Base-by-base conservation (phyloP, 1,139 yeast species). In the Saccharomyces hybrid region DNA sequence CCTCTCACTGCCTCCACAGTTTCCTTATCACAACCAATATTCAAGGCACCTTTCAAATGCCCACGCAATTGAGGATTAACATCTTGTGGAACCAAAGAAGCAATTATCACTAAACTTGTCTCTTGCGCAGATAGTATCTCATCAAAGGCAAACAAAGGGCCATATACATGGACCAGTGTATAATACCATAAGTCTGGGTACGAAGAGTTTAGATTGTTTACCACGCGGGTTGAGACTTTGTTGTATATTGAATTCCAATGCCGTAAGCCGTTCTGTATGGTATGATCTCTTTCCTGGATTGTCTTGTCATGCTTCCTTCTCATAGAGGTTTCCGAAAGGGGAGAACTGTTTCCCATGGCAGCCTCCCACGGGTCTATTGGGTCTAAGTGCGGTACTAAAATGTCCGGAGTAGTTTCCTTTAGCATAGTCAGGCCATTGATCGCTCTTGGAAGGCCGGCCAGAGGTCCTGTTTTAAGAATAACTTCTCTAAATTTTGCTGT, bases 41-140 rank as follows among this genome's bases (percentile, higher is more conserved):
- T 89, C 53, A 84, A 57, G 0, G 96, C 96, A 0, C 97, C 97
- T 65, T 78, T 81, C 58, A 90, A 76, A 67, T 90, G 97, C 0
- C 97, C 97, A 71, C 88, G 88, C 60, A 90, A 76, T 65, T 90
- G 96, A 0, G 96, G 96, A 61, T 87, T 88, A n/a, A 90, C 96
- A 68, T 90, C 96, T 67, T 88, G 96, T 0, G 97, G 97, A 13
- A 90, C 84, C 63, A 91, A 76, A 57, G 91, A 79, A 1, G 95
- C 85, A 31, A 90, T 81, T 4, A 90, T 82, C 49, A 89, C 85
- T 62, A 88, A 69, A 44, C 93, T 83, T 0, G 96, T 85, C 59
- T 89, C 96, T 58, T 75, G 77, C 1, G 87, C 84, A 9, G 77
- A 69, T 44, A 90, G 73, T 1, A 88, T 76, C 4, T 77, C 84